Evolutionary conservation across 1,284 basidiomycete genomes (phyloP).

Genomic region (Abortiporus biennis): DNA sequence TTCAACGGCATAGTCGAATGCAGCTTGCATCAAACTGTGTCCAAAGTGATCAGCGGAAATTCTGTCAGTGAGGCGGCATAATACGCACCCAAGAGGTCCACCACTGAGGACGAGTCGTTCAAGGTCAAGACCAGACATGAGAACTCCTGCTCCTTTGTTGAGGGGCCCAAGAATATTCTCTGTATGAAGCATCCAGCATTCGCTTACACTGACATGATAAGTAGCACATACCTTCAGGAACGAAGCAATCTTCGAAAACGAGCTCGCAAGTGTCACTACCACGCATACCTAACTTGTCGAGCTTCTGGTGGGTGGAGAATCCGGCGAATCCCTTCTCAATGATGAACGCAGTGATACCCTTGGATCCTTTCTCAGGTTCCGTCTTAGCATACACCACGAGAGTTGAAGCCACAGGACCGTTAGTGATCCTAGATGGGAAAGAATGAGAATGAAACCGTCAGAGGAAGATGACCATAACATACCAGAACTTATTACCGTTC

Average conservation of each 20-base stretch:
- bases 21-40: slow-evolving; percentile 89
- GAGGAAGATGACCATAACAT: slow-evolving; percentile 16
- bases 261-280: slow-evolving; percentile 94
- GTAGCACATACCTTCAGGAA: slow-evolving; percentile 63
- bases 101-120: slow-evolving; percentile 90
- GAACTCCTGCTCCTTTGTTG: slow-evolving; percentile 76
- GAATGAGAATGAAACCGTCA: not conserved
- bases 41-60: slow-evolving; percentile 3
- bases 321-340: slow-evolving; percentile 79
- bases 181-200: slow-evolving; percentile 21
- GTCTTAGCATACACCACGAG: slow-evolving; percentile 94
- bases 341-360: slow-evolving; percentile 92
- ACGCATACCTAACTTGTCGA: slow-evolving; percentile 96
- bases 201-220: not conserved
- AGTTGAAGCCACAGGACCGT: slow-evolving; percentile 86
- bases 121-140: slow-evolving; percentile 93
- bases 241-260: slow-evolving; percentile 87
- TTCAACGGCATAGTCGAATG: slow-evolving; percentile 84
- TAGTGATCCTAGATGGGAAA: slow-evolving; percentile 74
- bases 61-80: too few species aligned
- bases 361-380: slow-evolving; percentile 69
- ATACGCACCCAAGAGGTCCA: slow-evolving; percentile 61
- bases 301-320: slow-evolving; percentile 85
- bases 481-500: slow-evolving; percentile 94
- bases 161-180: slow-evolving; percentile 83